Conservation (phyloP, 306 rosid species). For the Lathyrus sativus region DNA sequence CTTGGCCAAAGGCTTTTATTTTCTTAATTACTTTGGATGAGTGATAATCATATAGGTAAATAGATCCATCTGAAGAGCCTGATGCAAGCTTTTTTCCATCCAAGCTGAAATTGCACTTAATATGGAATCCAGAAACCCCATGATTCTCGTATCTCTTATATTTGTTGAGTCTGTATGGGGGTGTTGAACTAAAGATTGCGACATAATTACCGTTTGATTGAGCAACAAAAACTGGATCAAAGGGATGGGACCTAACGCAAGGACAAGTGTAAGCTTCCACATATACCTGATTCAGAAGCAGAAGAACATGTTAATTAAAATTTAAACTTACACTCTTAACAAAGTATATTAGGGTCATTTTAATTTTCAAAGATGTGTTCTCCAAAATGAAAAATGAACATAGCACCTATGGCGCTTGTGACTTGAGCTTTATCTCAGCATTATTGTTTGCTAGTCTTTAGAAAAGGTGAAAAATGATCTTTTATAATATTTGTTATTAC, state of each 20-base stretch:
- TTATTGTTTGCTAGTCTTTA: neutral
- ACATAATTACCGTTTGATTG: conserved; percentile 87
- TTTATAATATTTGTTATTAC: conserved; percentile 5
- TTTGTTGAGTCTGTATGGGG: conserved; percentile 90
- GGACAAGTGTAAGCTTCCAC: conserved; percentile 96
- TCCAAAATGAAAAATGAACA: no score
- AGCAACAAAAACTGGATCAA: conserved; percentile 71
- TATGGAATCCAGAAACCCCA: conserved; percentile 82
- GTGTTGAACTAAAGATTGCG: conserved; percentile 68
- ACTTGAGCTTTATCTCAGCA: neutral
- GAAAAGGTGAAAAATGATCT: conserved; percentile 7
- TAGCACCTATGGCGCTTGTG: neutral
- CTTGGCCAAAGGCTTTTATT: conserved; percentile 75
- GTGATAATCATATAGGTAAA: conserved; percentile 65
- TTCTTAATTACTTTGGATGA: conserved; percentile 65
- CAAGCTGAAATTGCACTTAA: conserved; percentile 77
- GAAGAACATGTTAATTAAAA: conserved; percentile 32
- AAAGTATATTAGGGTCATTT: conserved; percentile 5
- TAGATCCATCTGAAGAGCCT: conserved; percentile 87
- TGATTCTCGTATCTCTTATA: conserved; percentile 77
- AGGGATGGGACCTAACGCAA: conserved; percentile 70
- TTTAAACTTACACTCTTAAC: conserved; percentile 23
- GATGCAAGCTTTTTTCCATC: conserved; percentile 77
- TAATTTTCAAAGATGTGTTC: neutral
- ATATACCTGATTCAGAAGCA: conserved; percentile 63